Base-by-base conservation (phyloP, 192 early-diverging fungal species). In the Backusella psychrophila region DNA sequence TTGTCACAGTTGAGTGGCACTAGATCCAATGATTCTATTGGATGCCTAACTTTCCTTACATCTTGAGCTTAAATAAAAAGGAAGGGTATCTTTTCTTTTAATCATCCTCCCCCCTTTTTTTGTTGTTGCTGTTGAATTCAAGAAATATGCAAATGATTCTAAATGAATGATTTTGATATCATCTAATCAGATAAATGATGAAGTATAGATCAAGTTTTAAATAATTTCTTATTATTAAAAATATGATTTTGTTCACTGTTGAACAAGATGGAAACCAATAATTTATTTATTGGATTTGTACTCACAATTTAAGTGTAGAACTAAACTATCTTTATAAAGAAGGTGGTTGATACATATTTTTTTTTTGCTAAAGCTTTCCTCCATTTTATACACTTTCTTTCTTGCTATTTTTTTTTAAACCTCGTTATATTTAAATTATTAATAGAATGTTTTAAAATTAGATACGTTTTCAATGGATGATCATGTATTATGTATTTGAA, bases 1-100 rank as follows among this genome's bases (percentile, higher is more conserved):
- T 69, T 69, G 68, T 69, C 68, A 69, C 68, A 69, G 35, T 14
- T 19, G 8, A 38, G 68, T 69, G 19, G 68, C 21, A 69, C 68
- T 17, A 21, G 68, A 69, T 69, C 68, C 21, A 23, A 69, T 1
- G 35, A 41, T 36, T 35, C 36, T 38, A 69, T 69, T 69, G 68
- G 68, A 69, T 69, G 23, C 1, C 26, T 29, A 29, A 63, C n/a
- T 63, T 59, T 14, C 23, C 21, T 63, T 63, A 29, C 56, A 63
- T 63, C 56, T 63, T 5, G 56, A 63, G 26, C 23, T 63, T 23
- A 63, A 29, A 29, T 9, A 63, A 29, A 63, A 8, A 49, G 17
- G 46, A 19, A 44, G 42, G 4, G 0, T 0, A 14, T 44, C 14
- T 14, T 44, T 44, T 44, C 42, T 44, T 44, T 44, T 17, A 44